Evolutionary conservation across 495 filamentous ascomycete genomes (phyloP).

Genomic region (Massariosphaeria phaeospora): DNA sequence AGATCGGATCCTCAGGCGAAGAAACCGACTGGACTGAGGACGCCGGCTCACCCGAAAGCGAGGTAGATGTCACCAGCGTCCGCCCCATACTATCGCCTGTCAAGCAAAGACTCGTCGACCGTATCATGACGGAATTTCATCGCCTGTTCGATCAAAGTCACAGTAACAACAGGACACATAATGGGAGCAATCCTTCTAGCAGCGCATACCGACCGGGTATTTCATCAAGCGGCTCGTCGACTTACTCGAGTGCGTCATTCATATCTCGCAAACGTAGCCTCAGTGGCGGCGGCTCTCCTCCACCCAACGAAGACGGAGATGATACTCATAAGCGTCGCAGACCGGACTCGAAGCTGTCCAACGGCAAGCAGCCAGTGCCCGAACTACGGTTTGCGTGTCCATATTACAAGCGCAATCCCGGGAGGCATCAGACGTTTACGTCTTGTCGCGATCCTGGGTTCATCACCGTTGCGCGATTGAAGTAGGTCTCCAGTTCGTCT

Average conservation of each 20-base stretch:
- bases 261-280: conserved; percentile 22
- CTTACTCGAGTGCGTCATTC: too few relatives aligned
- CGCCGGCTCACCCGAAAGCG: conserved; percentile 10
- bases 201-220: neutral
- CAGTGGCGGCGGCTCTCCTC: conserved; percentile 4
- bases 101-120: conserved; percentile 14
- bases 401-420: conserved; percentile 24
- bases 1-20: conserved; percentile 15
- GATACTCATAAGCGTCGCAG: conserved; percentile 17
- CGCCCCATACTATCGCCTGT: conserved; percentile 13
- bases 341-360: conserved; percentile 4
- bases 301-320: conserved; percentile 10
- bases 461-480: conserved; percentile 18
- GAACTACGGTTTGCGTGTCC: conserved; percentile 23
- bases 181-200: neutral
- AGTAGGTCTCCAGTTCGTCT: neutral
- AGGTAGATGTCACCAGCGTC: conserved; percentile 1
- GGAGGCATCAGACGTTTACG: conserved; percentile 22
- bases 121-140: conserved; percentile 22
- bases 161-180: neutral
- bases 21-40: conserved; percentile 27
- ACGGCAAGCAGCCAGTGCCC: neutral
- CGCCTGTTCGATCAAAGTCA: conserved; percentile 7
- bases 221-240: neutral
- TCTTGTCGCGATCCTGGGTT: conserved; percentile 25